Conservation (phyloP, 164 flowering plant species). For the Liriodendron chinense region DNA sequence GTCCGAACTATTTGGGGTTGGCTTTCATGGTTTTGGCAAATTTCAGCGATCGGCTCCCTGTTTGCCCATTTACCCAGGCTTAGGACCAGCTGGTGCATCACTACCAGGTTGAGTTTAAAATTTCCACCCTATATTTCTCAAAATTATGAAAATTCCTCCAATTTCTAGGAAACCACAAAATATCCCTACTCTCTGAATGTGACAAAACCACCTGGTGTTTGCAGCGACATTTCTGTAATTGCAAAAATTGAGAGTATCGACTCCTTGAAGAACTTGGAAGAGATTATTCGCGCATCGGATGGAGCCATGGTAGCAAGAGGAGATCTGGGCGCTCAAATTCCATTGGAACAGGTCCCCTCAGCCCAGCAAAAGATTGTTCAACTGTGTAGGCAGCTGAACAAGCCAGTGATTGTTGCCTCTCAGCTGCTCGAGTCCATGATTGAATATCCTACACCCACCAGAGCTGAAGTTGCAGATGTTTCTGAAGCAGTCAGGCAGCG, state of each 20-base stretch:
- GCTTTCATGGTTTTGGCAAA: no score
- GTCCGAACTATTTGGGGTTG: no score
- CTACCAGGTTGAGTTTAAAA: neutral
- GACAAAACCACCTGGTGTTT: neutral
- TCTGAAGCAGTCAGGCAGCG: conserved; percentile 96
- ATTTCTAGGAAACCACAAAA: neutral
- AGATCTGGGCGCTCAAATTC: conserved; percentile 95
- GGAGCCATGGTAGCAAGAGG: conserved; percentile 99
- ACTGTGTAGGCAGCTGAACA: conserved; percentile 79
- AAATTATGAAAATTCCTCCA: neutral
- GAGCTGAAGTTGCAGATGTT: conserved; percentile 99
- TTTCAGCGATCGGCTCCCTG: no score
- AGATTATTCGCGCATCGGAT: conserved; percentile 84
- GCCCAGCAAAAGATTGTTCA: conserved; percentile 86
- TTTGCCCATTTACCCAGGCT: no score
- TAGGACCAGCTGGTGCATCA: no score
- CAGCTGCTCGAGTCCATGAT: conserved; percentile 97
- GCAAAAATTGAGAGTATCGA: conserved; percentile 97
- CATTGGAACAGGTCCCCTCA: conserved; percentile 93
- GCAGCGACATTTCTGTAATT: conserved; percentile 81
- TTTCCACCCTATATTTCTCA: neutral
- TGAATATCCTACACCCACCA: conserved; percentile 94
- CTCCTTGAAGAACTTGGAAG: conserved; percentile 84
- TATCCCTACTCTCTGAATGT: neutral
- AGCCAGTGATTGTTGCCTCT: conserved; percentile 95